Evolutionary conservation across 2,329 filamentous ascomycete species (phyloP).

Genomic region (Calonectria pteridis): DNA sequence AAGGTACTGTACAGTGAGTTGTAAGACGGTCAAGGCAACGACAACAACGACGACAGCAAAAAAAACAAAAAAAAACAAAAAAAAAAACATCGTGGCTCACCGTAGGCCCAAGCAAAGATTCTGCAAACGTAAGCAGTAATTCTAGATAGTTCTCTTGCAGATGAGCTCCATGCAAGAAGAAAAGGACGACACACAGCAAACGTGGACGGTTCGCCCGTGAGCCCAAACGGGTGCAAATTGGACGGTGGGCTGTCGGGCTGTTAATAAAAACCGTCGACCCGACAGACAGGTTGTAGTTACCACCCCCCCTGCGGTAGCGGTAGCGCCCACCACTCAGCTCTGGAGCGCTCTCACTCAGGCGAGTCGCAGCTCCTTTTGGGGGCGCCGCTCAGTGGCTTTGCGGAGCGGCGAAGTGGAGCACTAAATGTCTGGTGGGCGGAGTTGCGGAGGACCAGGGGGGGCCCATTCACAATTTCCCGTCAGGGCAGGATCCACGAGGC

Average conservation of each 20-base stretch:
- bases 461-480: constrained; percentile 22
- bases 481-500: constrained; percentile 5
- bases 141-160: not conserved
- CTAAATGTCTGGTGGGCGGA: constrained; percentile 6
- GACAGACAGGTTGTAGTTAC: not conserved
- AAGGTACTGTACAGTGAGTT: too few relatives aligned
- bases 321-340: not conserved
- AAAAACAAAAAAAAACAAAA: too few relatives aligned
- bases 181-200: not conserved
- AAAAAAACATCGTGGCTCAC: not conserved
- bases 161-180: not conserved
- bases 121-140: not conserved
- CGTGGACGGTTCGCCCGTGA: not conserved
- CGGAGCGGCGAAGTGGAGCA: constrained; percentile 6
- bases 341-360: not conserved
- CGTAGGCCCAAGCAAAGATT: not conserved
- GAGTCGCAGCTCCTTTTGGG: not conserved
- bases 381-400: not conserved
- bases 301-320: not conserved
- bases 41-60: not conserved
- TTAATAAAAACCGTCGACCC: constrained; percentile 25
- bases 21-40: not conserved
- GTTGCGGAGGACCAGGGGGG: constrained; percentile 22
- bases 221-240: not conserved
- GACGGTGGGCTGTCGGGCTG: constrained; percentile 18